A percentile compares a stretch with the other conserved stretches of the same genome.
Evolutionary conservation across 2,329 filamentous ascomycete genomes (phyloP).

Genomic region (Cordyceps fumosorosea): DNA sequence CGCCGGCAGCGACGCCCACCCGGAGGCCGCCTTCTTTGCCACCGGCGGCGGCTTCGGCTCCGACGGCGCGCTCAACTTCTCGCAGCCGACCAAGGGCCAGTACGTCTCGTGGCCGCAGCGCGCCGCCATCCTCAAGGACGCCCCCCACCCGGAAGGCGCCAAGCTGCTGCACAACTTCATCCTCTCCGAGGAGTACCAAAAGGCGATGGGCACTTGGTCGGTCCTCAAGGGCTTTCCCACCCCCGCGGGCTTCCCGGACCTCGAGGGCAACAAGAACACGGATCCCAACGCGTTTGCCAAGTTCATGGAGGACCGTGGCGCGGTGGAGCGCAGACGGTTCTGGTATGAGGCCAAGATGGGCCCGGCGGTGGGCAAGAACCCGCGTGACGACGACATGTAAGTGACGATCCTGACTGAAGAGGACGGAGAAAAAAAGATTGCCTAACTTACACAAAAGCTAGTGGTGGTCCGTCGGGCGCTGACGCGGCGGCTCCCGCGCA

Average conservation of each 20-base stretch:
- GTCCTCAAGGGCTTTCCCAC: conserved; percentile 28
- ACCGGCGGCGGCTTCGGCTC: conserved; percentile 17
- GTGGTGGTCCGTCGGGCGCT: too few species aligned
- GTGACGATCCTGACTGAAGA: too few species aligned
- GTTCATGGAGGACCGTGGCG: conserved; percentile 35
- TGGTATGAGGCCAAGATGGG: conserved; percentile 37
- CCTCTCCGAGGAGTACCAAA: conserved; percentile 35
- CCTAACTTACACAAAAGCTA: too few species aligned
- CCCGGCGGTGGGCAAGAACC: conserved; percentile 34
- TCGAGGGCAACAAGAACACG: conserved; percentile 23
- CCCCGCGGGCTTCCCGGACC: conserved; percentile 24
- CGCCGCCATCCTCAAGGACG: conserved; percentile 40
- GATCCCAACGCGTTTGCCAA: conserved; percentile 31
- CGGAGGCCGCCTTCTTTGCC: conserved; percentile 29
- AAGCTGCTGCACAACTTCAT: conserved; percentile 44
- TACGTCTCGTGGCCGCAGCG: conserved; percentile 44
- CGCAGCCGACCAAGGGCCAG: conserved; percentile 29
- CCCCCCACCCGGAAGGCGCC: conserved; percentile 42
- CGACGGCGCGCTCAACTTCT: conserved; percentile 18
- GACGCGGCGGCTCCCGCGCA: too few species aligned
- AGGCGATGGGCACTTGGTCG: conserved; percentile 24
- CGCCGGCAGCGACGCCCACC: conserved; percentile 13
- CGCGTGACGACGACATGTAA: conserved; percentile 23
- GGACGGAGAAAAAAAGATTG: too few species aligned
- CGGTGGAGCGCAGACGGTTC: conserved; percentile 35